These are phyloP conservation scores for Arctium minus DNA, from an alignment of 129 eudicot genomes.

Conservation along the genomic window DNA sequence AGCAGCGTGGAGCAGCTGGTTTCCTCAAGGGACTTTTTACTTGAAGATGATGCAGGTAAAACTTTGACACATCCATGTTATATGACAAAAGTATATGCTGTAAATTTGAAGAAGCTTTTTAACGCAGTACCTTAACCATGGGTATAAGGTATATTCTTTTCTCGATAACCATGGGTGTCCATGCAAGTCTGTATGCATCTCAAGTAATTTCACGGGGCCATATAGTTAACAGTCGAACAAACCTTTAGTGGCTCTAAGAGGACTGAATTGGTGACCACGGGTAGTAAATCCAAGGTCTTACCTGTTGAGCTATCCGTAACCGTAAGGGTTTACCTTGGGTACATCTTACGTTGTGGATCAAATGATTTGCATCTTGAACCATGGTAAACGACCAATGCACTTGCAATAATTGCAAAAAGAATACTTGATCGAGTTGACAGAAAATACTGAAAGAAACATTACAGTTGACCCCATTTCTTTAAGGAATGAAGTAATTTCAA, in stretches of 20 bases:
- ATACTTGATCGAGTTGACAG: not conserved
- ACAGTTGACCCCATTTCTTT: not conserved
- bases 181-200: not conserved
- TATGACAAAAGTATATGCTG: not conserved
- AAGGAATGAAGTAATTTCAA: too few relatives aligned
- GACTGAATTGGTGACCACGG: not conserved
- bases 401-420: not conserved
- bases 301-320: not conserved
- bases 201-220: not conserved
- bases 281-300: not conserved
- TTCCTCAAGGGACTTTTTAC: constrained; percentile 51
- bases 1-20: constrained; percentile 54
- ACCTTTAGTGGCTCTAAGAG: not conserved
- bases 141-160: too few relatives aligned
- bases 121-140: not conserved
- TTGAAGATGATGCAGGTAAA: constrained; percentile 37
- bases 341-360: not conserved
- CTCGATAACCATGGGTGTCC: too few relatives aligned
- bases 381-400: not conserved
- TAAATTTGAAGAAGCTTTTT: not conserved
- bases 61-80: not conserved
- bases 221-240: not conserved
- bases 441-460: too few relatives aligned
- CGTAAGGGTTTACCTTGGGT: not conserved
- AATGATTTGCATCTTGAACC: too few relatives aligned